Conservation (phyloP, 2,329 filamentous ascomycete genomes). For the Chaetomium globosum region DNA sequence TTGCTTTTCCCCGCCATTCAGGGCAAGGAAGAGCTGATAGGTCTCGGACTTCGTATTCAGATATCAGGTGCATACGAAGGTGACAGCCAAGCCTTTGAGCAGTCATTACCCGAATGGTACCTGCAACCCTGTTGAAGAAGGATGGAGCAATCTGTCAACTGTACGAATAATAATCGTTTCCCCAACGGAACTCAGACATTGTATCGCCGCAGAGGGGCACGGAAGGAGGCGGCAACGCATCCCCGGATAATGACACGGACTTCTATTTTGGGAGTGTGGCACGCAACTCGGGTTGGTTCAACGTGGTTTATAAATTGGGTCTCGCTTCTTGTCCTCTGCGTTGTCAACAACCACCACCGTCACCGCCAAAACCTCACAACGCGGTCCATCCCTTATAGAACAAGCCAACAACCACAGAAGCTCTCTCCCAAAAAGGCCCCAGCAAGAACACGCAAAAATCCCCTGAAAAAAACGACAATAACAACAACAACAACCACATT, state of each 20-base stretch:
- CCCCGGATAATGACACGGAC: neutral
- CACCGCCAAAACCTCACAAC: neutral
- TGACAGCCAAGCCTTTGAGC: constrained; percentile 5
- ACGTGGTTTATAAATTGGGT: neutral
- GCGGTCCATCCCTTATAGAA: neutral
- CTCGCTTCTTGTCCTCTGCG: neutral
- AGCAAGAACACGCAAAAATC: no score
- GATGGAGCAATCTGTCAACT: neutral
- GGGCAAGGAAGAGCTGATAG: neutral
- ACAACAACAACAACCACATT: neutral
- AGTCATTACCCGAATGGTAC: neutral
- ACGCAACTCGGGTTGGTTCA: neutral
- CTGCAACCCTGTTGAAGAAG: neutral
- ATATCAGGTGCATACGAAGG: neutral
- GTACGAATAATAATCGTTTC: neutral
- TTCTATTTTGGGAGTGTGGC: constrained; percentile 3
- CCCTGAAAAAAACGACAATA: no score
- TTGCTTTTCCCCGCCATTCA: neutral
- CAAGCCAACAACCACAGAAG: no score
- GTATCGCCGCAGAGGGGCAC: neutral
- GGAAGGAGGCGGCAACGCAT: neutral
- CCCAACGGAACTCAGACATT: neutral
- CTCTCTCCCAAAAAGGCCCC: no score
- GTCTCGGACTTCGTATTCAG: constrained; percentile 6
- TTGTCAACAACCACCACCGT: neutral